Evolutionary conservation across 73 alveolate species (phyloP).

Genomic region (Vitrella brassicaformis): DNA sequence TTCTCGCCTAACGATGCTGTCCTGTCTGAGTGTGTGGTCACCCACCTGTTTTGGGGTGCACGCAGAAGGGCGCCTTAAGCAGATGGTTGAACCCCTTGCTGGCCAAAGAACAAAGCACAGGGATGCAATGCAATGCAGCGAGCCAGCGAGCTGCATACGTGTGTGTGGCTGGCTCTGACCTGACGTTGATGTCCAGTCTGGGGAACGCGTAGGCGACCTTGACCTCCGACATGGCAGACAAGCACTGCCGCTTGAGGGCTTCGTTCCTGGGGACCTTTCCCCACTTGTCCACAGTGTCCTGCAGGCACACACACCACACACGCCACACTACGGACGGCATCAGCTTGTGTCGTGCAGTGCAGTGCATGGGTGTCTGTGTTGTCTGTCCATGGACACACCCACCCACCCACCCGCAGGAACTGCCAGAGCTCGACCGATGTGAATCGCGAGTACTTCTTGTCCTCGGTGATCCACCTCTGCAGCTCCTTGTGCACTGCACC

Average conservation of each 20-base stretch:
- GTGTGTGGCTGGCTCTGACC: no score
- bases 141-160: no score
- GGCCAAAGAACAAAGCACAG: conserved; percentile 4
- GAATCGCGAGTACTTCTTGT: neutral
- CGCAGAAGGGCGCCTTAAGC: conserved; percentile 83
- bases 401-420: neutral
- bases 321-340: no score
- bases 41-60: conserved; percentile 83
- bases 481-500: neutral
- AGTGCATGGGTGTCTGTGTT: no score
- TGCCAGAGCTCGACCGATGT: neutral
- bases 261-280: neutral
- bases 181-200: neutral
- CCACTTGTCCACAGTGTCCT: no score
- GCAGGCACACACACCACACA: no score
- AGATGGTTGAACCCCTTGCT: conserved; percentile 69
- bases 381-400: neutral
- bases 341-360: no score
- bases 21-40: neutral
- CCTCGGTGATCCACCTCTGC: conserved; percentile 1
- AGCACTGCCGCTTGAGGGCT: neutral
- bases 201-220: neutral
- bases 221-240: no score
- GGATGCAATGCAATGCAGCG: neutral
- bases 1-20: neutral